phyloP scores from a whole-genome alignment of 371 early-diverging fungal genomes.

The Mortierella sp. region DNA sequence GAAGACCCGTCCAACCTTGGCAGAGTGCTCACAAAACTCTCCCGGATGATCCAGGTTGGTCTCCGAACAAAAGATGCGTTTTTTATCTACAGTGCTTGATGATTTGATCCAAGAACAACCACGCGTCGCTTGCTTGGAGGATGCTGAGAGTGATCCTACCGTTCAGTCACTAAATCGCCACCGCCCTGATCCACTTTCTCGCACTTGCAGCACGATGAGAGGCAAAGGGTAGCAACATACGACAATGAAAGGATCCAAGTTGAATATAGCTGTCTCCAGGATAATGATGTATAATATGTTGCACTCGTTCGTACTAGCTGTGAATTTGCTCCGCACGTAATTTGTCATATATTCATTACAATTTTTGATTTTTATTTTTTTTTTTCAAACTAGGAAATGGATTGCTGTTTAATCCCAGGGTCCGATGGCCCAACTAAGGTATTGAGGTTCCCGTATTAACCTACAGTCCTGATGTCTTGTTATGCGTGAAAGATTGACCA shows the following conservation, averaged over 20 bases:
- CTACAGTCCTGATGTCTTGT: neutral
- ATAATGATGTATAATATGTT: slow-evolving; percentile 17
- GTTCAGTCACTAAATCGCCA: neutral
- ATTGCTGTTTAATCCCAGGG: slow-evolving; percentile 42
- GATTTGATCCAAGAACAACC: too few relatives aligned
- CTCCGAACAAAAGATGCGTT: neutral
- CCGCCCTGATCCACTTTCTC: neutral
- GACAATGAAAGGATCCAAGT: slow-evolving; percentile 51
- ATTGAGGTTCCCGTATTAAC: neutral
- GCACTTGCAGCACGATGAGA: slow-evolving; percentile 28
- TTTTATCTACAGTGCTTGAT: too few relatives aligned
- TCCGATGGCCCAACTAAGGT: slow-evolving; percentile 48
- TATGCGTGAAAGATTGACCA: neutral
- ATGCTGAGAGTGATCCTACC: neutral
- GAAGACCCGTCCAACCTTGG: slow-evolving; percentile 37
- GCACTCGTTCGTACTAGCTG: neutral
- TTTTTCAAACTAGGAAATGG: slow-evolving; percentile 34
- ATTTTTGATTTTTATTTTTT: neutral
- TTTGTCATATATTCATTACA: neutral
- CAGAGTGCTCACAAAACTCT: slow-evolving; percentile 32
- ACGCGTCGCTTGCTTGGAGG: too few relatives aligned
- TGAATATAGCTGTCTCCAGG: slow-evolving; percentile 41
- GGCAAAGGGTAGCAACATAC: slow-evolving; percentile 31
- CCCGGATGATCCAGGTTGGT: slow-evolving; percentile 36
- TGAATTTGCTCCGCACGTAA: too few relatives aligned